Evolutionary conservation across 805 yeast species (phyloP).

Genomic region (Tetrapisispora phaffii): DNA sequence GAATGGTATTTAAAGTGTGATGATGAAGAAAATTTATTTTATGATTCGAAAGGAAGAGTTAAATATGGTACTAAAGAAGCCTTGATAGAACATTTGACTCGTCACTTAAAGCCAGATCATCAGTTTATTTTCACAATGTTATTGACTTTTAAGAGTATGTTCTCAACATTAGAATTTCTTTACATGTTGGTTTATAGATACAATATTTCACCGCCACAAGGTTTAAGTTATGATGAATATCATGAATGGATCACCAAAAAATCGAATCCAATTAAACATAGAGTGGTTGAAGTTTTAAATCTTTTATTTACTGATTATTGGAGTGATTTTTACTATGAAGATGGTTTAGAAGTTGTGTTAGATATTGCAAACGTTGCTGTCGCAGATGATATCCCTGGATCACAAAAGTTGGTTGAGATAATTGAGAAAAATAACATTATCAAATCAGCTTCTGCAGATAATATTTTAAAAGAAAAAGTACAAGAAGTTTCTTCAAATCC

Average conservation of each 20-base stretch:
- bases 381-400: conserved; percentile 34
- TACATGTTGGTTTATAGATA: conserved; percentile 50
- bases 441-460: background rate
- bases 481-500: background rate
- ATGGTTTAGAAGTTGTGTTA: conserved; percentile 25
- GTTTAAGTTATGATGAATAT: conserved; percentile 70
- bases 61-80: conserved; percentile 79
- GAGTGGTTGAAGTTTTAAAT: conserved; percentile 56
- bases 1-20: conserved; percentile 70
- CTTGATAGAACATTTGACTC: conserved; percentile 66
- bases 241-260: conserved; percentile 62
- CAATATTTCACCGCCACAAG: conserved; percentile 77
- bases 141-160: conserved; percentile 61
- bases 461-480: background rate
- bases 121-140: conserved; percentile 58
- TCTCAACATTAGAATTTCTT: conserved; percentile 53
- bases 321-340: conserved; percentile 48
- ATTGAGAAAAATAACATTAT: conserved; percentile 17
- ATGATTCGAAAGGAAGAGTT: conserved; percentile 57
- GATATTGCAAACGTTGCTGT: conserved; percentile 32
- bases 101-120: conserved; percentile 50
- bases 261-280: conserved; percentile 50
- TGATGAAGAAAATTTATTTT: conserved; percentile 44
- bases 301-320: conserved; percentile 57
- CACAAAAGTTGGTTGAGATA: conserved; percentile 29